These are phyloP conservation scores for Leccinum broughii DNA, from an alignment of 768 basidiomycete genomes.

Conservation along the genomic window DNA sequence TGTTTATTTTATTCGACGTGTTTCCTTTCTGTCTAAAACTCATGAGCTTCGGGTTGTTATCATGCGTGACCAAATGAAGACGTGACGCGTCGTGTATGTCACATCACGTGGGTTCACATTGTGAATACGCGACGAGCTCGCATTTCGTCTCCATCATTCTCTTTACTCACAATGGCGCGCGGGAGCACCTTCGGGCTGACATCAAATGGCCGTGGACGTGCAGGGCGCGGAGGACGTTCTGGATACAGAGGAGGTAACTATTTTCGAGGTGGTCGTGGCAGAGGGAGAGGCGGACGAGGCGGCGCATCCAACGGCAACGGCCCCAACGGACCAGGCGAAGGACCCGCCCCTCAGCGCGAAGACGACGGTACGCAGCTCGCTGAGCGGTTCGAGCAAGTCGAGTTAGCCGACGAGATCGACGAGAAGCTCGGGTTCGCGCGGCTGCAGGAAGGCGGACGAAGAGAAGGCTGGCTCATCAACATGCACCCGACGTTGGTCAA, in stretches of 20 bases:
- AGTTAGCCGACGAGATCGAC: conserved; percentile 82
- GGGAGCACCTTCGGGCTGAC: conserved; percentile 58
- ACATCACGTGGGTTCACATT: conserved; percentile 23
- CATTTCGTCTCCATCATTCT: not conserved
- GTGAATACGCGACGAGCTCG: conserved; percentile 9
- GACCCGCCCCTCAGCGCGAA: conserved; percentile 63
- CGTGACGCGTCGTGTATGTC: conserved; percentile 29
- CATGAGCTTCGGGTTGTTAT: too few species aligned
- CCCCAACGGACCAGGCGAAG: conserved; percentile 40
- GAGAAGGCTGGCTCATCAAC: conserved; percentile 94
- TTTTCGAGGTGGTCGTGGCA: conserved; percentile 50
- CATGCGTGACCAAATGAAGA: conserved; percentile 1
- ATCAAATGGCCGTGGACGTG: conserved; percentile 42
- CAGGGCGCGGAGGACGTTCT: conserved; percentile 43
- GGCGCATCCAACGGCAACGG: conserved; percentile 28
- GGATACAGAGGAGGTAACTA: conserved; percentile 31
- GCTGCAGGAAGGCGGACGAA: conserved; percentile 73
- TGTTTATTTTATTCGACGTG: conserved; percentile 7
- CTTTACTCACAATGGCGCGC: conserved; percentile 37
- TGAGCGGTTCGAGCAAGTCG: conserved; percentile 82
- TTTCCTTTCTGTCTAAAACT: not conserved
- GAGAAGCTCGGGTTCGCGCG: conserved; percentile 88
- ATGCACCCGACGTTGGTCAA: conserved; percentile 97
- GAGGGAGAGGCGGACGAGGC: conserved; percentile 42
- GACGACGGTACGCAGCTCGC: conserved; percentile 88